Percentiles rank a stretch among this genome's conserved stretches.
These are phyloP conservation scores for Cladophialophora psammophila DNA, from an alignment of 2,329 filamentous ascomycete genomes.

Conservation along the genomic window DNA sequence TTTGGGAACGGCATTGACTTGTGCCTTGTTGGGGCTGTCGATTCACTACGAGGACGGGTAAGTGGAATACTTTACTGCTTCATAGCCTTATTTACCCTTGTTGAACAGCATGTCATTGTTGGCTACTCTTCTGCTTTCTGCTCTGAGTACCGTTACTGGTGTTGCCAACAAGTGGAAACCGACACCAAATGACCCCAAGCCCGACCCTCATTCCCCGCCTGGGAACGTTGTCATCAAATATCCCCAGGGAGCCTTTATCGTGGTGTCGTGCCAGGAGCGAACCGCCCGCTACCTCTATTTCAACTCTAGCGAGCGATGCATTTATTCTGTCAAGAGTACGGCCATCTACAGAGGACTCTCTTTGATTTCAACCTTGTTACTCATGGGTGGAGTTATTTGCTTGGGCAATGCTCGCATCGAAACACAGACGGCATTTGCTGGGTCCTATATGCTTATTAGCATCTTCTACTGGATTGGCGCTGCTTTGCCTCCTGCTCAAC, in stretches of 20 bases:
- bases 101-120: constrained; percentile 55
- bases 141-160: constrained; percentile 59
- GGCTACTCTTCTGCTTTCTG: constrained; percentile 56
- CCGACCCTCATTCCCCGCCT: constrained; percentile 45
- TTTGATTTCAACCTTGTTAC: constrained; percentile 58
- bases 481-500: constrained; percentile 54
- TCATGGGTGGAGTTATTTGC: constrained; percentile 61
- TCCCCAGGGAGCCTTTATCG: constrained; percentile 58
- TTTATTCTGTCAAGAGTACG: constrained; percentile 52
- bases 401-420: constrained; percentile 58
- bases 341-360: constrained; percentile 56
- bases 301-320: constrained; percentile 56
- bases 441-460: constrained; percentile 58
- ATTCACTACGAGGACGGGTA: constrained; percentile 54
- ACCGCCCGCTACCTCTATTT: constrained; percentile 61
- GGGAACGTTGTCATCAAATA: constrained; percentile 60
- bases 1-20: constrained; percentile 54
- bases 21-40: constrained; percentile 53
- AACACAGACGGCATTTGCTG: constrained; percentile 59
- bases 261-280: constrained; percentile 58
- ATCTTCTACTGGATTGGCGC: constrained; percentile 61
- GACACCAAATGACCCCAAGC: constrained; percentile 49
- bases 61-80: too few species aligned
- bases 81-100: too few species aligned
- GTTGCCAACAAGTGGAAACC: constrained; percentile 59